These are phyloP conservation scores for Fonsecaea multimorphosa DNA, from an alignment of 2,329 filamentous ascomycete species.

Conservation along the genomic window DNA sequence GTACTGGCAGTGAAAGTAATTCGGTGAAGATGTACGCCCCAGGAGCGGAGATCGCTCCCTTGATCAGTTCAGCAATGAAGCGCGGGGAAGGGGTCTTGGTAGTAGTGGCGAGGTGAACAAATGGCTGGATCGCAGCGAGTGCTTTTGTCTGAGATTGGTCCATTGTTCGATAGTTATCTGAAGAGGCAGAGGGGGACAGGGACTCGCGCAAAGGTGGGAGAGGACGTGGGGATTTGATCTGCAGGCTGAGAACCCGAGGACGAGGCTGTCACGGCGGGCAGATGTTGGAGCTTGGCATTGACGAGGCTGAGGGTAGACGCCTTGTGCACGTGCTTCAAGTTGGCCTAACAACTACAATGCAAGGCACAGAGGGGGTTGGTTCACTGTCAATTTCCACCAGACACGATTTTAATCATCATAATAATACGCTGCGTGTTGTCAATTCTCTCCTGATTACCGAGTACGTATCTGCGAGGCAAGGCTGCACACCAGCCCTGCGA, in stretches of 20 bases:
- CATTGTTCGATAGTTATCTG: conserved; percentile 43
- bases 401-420: too few species aligned
- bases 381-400: neutral
- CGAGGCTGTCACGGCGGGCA: conserved; percentile 18
- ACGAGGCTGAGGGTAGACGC: neutral
- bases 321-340: neutral
- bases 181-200: neutral
- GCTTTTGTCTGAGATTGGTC: conserved; percentile 58
- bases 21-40: conserved; percentile 94
- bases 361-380: too few species aligned
- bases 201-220: neutral
- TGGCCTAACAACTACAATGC: neutral
- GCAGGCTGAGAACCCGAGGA: neutral
- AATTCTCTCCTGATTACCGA: neutral
- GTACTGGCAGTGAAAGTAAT: conserved; percentile 79
- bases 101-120: conserved; percentile 84
- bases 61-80: conserved; percentile 83
- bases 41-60: conserved; percentile 83
- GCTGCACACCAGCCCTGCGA: neutral
- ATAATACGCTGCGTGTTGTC: too few species aligned
- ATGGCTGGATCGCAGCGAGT: conserved; percentile 75
- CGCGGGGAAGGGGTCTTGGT: conserved; percentile 73
- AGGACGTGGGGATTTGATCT: neutral
- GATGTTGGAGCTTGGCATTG: conserved; percentile 2
- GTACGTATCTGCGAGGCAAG: neutral